Base-by-base conservation (phyloP, 2,329 filamentous ascomycete species). In the Emydomyces testavorans region DNA sequence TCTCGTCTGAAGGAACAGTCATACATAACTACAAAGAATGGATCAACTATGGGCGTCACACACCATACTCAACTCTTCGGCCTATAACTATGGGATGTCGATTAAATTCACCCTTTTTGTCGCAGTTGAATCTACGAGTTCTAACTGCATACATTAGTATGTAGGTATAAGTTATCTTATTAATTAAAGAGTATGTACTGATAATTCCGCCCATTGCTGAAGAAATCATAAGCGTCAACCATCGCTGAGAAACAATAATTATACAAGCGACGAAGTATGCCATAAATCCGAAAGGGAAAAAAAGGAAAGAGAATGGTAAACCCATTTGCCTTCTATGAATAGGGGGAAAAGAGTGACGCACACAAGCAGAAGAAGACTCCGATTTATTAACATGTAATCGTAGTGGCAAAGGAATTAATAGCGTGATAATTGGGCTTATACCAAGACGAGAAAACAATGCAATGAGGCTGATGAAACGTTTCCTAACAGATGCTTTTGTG, bases 191-290 rank as follows among this genome's bases (percentile, higher is more conserved):
- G 15, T 18, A 31, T 28, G 29, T 16, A 41, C 7, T 18, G 26
- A 26, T 6, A 29, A 15, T 31, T 24, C 41, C 31, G 6, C 24
- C 23, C 36, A 40, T 16, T 32, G 20, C 20, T 34, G 28, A 34
- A 40, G 45, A 26, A 40, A 40, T 47, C 28, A 34, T 47, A 24
- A 34, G 28, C 18, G 15, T 31, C 11, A 16, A 8, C 45, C 45
- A 34, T 47, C 45, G 45, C 45, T 47, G 34, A 24, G 31, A 41
- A 41, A 21, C 45, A 21, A 42, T 48, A 48, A 36, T 48, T 48
- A 48, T 48, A 48, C 46, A 48, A 43, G 16, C 29, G 31, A 31
- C 16, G 46, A 36, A 48, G 28, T 34, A 39, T 34, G 35, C 15
- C 34, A 15, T 18, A 39, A 24, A 23, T 40, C 32, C 26, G 31